Percentiles rank a stretch among this genome's conserved stretches.
Evolutionary conservation across 495 filamentous ascomycete species (phyloP).

Genomic region (Clohesyomyces aquaticus): DNA sequence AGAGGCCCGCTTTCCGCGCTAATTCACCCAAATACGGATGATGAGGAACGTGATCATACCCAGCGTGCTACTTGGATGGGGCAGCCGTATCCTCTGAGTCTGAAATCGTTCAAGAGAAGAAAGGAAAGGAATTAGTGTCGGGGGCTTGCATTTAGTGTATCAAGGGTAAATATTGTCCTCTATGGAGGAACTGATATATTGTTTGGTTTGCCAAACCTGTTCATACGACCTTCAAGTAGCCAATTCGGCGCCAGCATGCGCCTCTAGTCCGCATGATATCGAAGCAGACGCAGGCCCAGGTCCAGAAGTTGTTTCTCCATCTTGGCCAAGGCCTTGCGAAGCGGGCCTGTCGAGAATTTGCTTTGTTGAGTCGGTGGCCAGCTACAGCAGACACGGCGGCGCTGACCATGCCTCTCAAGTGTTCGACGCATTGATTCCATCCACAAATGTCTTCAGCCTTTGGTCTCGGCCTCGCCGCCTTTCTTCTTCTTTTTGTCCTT

Average conservation of each 20-base stretch:
- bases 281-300: no score
- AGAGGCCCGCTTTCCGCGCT: slow-evolving; percentile 79
- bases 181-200: no score
- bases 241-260: no score
- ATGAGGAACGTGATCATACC: slow-evolving; percentile 70
- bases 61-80: slow-evolving; percentile 87
- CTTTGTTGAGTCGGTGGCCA: no score
- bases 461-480: slow-evolving; percentile 66
- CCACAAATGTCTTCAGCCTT: slow-evolving; percentile 46
- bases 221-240: no score
- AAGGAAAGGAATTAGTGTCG: slow-evolving; percentile 15
- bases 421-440: background rate
- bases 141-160: no score
- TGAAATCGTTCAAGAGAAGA: slow-evolving; percentile 58
- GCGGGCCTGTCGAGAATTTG: no score
- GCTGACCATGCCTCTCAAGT: background rate
- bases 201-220: no score
- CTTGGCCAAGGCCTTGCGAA: no score
- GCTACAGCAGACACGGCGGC: background rate
- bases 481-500: slow-evolving; percentile 70
- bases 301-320: no score
- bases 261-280: no score
- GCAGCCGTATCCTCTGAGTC: slow-evolving; percentile 69
- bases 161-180: no score
- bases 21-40: slow-evolving; percentile 78